These are phyloP conservation scores for Jasminum sambac DNA, from an alignment of 257 asterid genomes.

Conservation along the genomic window DNA sequence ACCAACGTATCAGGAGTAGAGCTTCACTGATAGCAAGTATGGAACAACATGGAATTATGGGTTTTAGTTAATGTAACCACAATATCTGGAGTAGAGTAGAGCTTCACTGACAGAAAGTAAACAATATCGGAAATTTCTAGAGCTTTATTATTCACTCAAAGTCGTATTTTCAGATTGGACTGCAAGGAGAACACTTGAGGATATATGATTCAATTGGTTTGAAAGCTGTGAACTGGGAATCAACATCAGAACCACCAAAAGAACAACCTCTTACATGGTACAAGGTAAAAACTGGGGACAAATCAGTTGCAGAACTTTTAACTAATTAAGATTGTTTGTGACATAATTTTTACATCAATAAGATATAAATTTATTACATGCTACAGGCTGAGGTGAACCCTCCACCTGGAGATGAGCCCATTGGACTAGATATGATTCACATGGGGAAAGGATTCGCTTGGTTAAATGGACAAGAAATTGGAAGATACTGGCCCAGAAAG, in stretches of 20 bases:
- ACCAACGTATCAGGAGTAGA: neutral
- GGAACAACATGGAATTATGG: too few species aligned
- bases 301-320: neutral
- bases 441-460: constrained; percentile 97
- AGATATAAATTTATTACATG: constrained; percentile 7
- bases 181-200: constrained; percentile 66
- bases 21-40: too few species aligned
- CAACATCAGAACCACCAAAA: constrained; percentile 69
- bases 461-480: constrained; percentile 90
- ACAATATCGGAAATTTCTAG: neutral
- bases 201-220: constrained; percentile 47
- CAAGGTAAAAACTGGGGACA: constrained; percentile 53
- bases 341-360: constrained; percentile 2
- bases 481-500: constrained; percentile 85
- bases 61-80: neutral
- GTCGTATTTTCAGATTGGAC: constrained; percentile 60
- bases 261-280: constrained; percentile 92
- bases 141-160: constrained; percentile 11
- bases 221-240: constrained; percentile 57
- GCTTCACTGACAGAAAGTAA: neutral
- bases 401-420: constrained; percentile 80
- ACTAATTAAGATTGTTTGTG: constrained; percentile 1
- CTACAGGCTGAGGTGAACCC: constrained; percentile 70
- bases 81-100: neutral
- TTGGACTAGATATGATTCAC: constrained; percentile 84